Base-by-base conservation (phyloP, 2,329 filamentous ascomycete genomes). In the Aspergillus thermomutatus region DNA sequence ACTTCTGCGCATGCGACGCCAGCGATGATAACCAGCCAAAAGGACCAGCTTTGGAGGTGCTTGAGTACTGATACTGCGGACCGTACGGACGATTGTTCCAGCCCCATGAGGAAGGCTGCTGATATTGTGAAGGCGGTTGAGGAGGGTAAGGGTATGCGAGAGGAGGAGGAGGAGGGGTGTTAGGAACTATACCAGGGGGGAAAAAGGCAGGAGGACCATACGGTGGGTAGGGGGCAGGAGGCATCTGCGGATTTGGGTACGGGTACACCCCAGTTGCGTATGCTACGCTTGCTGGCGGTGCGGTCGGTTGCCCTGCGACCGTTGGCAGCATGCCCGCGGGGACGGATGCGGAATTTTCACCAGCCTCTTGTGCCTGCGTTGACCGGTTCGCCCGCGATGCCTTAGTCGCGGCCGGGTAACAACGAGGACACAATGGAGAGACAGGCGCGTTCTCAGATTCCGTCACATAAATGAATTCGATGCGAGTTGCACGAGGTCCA, bases 381-480 rank as follows among this genome's bases (percentile, higher is more conserved):
- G 51, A 26, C 47, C 61, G 59, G 37, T 61, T 60, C 31, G 61
- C 57, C 23, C 67, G 66, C 17, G 67, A 65, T 11, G 66, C 64
- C 53, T 65, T 66, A 6, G 73, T 75, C 34, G 74, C 69, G 49
- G 73, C 72, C 5, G 75, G 74, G 55, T 76, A 76, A 40, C 75
- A 75, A 51, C 63, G 63, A 26, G 74, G 74, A 53, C 75, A 77
- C 6, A 76, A 66, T 34, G 74, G 70, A 10, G 75, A 75, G 3
- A 64, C 46, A 1, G 72, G 71, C 6, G 69, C 67, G 28, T 64
- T 58, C 48, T 69, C 69, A 9, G 69, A 61, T 52, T 74, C 66
- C 2, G 66, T 66, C 17, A 73, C 67, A 61, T 76, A 76, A 21
- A 67, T 61, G 65, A 68, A 72, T 7, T 66, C 60, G 34, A 78